Base-by-base conservation (phyloP, 2,329 filamentous ascomycete genomes). In the Plectosphaerella sp. region DNA sequence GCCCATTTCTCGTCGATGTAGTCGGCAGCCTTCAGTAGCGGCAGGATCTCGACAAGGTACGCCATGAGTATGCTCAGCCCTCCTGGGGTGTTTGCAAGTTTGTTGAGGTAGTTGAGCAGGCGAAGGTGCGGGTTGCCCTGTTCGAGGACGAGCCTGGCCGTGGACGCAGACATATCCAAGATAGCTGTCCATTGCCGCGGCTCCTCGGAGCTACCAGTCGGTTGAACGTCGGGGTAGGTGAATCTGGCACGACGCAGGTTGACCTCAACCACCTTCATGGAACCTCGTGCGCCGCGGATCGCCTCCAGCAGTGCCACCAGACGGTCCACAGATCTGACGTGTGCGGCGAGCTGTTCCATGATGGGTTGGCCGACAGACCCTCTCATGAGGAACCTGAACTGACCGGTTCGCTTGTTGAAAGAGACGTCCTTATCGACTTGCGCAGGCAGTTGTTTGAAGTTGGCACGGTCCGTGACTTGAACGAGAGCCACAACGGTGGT, bases 271-370 rank as follows among this genome's bases (percentile, higher is more conserved):
- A 80, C 79, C 43, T 72, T 72, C 36, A 88, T 78, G 49, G 78
- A 74, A 15, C 74, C 75, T 46, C 74, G 72, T 58, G 80, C 74
- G 56, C 75, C 72, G 51, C 82, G 74, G 56, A 92, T 79, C 1
- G 86, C 83, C 45, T 84, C 79, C 24, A 91, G 74, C 61, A 89
- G 89, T 43, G 80, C 79, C 39, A 90, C 84, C 25, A 94, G 76
- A 18, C 86, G 81, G 61, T 88, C 83, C 52, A 94, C 80, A 12
- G 84, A 80, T 58, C 82, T 78, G 45, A 91, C 72, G 25, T 84
- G 78, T 48, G 77, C 72, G 55, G 76, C 72, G 18, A 91, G 73
- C n/a, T 75, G 70, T 4, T 78, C 74, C 4, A 90, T 67, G 14
- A 87, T 75, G 1, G 83, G 74, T 45, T 74, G 71, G 18, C 85